Base-by-base conservation (phyloP, 352 stramenopile genomes). In the Pythium insidiosum region DNA sequence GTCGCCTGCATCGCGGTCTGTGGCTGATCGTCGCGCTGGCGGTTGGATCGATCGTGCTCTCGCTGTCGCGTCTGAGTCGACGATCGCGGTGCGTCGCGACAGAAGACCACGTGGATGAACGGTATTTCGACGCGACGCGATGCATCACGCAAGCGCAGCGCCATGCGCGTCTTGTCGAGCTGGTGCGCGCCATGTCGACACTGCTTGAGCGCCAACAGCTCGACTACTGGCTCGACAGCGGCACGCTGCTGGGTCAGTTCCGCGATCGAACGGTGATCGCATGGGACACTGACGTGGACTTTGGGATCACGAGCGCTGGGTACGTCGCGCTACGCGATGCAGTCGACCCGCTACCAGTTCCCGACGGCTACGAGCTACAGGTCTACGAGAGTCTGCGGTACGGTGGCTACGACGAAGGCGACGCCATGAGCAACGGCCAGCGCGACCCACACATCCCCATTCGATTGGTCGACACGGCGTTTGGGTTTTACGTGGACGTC, bases 201-300 rank as follows among this genome's bases (percentile, higher is more conserved):
- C 45, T 77, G 43, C 52, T 80, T 1, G 56, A 71, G 35, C 63
- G 47, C 20, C 48, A 58, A 6, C 53, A 76, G 25, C 46, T 84
- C 11, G 66, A 74, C 53, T 86, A 82, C 52, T 86, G 73, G 73
- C 30, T 86, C 38, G 73, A 86, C 53, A 77, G 68, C 43, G 73
- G 68, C 54, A 77, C 70, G 9, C 48, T 86, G 35, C 43, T 82
- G 23, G 71, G 73, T 1, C 67, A 80, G 48, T 69, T 74, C 42
- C 63, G 68, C 11, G 44, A 58, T n/a, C 61, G 74, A 36, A 61
- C 47, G 34, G 61, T 84, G 19, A 71, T 80, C 24, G 55, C 66
- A 9, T 79, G 61, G 58, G 73, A 86, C 54, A 53, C 58, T 16
- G 67, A 79, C 26, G 70, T 57, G 13, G 68, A 86, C 40, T 60